Conservation (phyloP, 2,329 filamentous ascomycete genomes). For the Cercospora citrullina region DNA sequence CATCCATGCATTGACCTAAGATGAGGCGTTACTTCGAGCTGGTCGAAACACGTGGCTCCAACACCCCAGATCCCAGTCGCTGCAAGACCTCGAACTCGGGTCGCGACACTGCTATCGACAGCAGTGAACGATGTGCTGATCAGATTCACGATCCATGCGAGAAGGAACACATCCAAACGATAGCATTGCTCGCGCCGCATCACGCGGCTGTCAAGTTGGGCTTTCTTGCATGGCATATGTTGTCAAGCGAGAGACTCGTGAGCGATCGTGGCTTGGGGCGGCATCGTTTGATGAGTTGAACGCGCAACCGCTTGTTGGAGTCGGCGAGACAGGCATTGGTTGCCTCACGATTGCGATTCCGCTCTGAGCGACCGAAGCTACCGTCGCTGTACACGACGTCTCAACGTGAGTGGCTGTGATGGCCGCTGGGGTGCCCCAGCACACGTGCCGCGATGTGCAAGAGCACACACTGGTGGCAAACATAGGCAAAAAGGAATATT, state of each 20-base stretch:
- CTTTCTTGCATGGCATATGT: conserved; percentile 3
- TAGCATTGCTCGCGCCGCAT: neutral
- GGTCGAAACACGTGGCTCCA: conserved; percentile 5
- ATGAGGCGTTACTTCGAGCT: neutral
- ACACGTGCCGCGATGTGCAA: neutral
- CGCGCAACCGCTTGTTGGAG: neutral
- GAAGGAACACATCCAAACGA: neutral
- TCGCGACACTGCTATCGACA: neutral
- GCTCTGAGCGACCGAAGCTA: neutral
- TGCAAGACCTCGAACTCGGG: neutral
- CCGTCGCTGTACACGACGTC: neutral
- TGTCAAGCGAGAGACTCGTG: neutral
- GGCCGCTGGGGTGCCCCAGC: neutral
- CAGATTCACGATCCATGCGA: neutral
- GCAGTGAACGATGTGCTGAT: neutral
- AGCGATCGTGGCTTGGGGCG: neutral
- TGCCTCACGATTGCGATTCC: neutral
- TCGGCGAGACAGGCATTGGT: neutral
- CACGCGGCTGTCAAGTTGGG: conserved; percentile 1
- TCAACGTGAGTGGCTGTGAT: neutral
- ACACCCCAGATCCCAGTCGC: neutral
- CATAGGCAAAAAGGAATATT: neutral
- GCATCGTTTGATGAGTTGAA: neutral
- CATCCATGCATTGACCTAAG: neutral
- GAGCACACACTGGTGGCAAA: neutral